Evolutionary conservation across 345 rosid genomes (phyloP).

Genomic region (rapeseed (Brassica napus)): Da-Ae NC_063436.1:36629501-36630000

Average conservation of each 20-base stretch:
- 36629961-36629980: not conserved
- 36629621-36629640: constrained; percentile 75
- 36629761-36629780: constrained; percentile 2
- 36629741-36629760: constrained; percentile 51
- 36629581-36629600: constrained; percentile 84
- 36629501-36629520: constrained; percentile 37
- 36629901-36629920: constrained; percentile 85
- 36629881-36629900: constrained; percentile 69
- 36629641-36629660: constrained; percentile 56
- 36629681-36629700: constrained; percentile 63
- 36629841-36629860: constrained; percentile 73
- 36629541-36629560: not conserved
- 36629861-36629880: constrained; percentile 69
- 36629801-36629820: not conserved
- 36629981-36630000: not conserved
- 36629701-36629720: constrained; percentile 58
- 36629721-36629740: constrained; percentile 63
- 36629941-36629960: constrained; percentile 39
- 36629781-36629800: constrained; percentile 2
- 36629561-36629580: constrained; percentile 6
- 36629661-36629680: constrained; percentile 72
- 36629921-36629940: constrained; percentile 37
- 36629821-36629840: constrained; percentile 73
- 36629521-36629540: not conserved
- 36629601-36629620: constrained; percentile 92